Percentiles rank a stretch among this genome's conserved stretches.
phyloP scores from a whole-genome alignment of 345 rosid genomes.

The Citrus trifoliata region DNA sequence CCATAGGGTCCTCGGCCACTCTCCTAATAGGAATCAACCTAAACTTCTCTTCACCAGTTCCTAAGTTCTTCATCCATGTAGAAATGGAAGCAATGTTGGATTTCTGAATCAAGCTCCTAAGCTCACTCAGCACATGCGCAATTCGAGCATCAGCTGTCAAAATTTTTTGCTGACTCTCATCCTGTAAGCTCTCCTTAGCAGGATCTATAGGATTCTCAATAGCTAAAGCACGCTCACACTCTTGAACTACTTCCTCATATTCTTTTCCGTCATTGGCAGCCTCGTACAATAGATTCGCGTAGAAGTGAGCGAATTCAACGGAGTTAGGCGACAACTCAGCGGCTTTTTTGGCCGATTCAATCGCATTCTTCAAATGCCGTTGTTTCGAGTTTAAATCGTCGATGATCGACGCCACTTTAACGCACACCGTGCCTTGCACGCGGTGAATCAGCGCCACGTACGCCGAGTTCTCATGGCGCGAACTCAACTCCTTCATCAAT shows the following conservation, averaged over 20 bases:
- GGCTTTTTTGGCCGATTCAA: conserved; percentile 71
- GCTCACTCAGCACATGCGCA: conserved; percentile 70
- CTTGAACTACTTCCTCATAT: conserved; percentile 77
- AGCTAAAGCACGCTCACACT: conserved; percentile 80
- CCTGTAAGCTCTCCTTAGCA: conserved; percentile 81
- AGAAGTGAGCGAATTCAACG: conserved; percentile 78
- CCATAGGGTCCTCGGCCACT: conserved; percentile 87
- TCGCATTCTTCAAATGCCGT: conserved; percentile 60
- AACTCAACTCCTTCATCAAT: conserved; percentile 72
- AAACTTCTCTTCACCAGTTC: conserved; percentile 81
- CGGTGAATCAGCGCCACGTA: conserved; percentile 62
- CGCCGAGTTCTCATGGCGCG: conserved; percentile 47
- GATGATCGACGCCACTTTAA: conserved; percentile 69
- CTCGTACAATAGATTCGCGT: conserved; percentile 79
- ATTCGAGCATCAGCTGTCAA: conserved; percentile 69
- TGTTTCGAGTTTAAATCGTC: conserved; percentile 75
- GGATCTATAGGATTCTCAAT: conserved; percentile 82
- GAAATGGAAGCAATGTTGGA: conserved; percentile 68
- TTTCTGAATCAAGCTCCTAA: conserved; percentile 70
- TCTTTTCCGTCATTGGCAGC: conserved; percentile 78
- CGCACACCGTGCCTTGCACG: conserved; percentile 78
- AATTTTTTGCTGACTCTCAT: conserved; percentile 79
- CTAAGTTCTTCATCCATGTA: conserved; percentile 79
- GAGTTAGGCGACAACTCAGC: conserved; percentile 74
- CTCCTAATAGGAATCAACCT: conserved; percentile 70